These are phyloP conservation scores for Exophiala sideris DNA, from an alignment of 2,329 filamentous ascomycete genomes.

Conservation along the genomic window DNA sequence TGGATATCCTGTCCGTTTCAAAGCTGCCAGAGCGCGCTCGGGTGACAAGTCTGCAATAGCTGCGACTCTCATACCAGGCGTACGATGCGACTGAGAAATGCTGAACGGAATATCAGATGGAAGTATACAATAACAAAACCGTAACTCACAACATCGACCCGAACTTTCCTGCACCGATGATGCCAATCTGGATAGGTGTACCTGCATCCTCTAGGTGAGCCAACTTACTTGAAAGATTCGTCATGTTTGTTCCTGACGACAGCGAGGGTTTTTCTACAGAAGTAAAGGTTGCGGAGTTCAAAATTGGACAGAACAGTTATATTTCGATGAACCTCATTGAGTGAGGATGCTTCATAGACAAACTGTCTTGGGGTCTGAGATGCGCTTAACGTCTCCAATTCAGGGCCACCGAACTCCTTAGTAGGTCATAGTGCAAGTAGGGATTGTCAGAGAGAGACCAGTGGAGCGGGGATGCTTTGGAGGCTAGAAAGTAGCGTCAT, in stretches of 20 bases:
- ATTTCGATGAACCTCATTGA: too few species aligned
- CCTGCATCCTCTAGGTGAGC: constrained; percentile 39
- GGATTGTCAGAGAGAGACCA: too few species aligned
- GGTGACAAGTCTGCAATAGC: constrained; percentile 44
- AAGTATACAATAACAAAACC: neutral
- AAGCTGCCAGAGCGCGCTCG: constrained; percentile 40
- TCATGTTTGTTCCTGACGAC: constrained; percentile 30
- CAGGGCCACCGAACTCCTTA: too few species aligned
- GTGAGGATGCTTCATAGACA: too few species aligned
- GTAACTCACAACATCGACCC: constrained; percentile 42
- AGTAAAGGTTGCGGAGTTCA: too few species aligned
- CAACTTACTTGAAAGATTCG: constrained; percentile 41
- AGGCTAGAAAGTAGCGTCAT: too few species aligned
- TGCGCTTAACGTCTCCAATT: too few species aligned
- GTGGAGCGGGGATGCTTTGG: too few species aligned
- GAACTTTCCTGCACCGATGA: constrained; percentile 49
- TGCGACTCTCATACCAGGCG: constrained; percentile 42
- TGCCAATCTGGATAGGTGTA: constrained; percentile 42
- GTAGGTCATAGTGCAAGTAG: too few species aligned
- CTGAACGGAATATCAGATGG: neutral
- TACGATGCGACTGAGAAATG: constrained; percentile 46
- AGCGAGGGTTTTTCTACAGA: too few species aligned
- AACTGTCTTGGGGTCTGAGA: too few species aligned
- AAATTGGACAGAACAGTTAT: too few species aligned
- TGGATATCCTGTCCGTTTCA: constrained; percentile 35